Percentiles rank a stretch among this genome's conserved stretches.
Evolutionary conservation across 176 grass and related monocot species (phyloP).

Genomic region (Carex myosuroides): DNA sequence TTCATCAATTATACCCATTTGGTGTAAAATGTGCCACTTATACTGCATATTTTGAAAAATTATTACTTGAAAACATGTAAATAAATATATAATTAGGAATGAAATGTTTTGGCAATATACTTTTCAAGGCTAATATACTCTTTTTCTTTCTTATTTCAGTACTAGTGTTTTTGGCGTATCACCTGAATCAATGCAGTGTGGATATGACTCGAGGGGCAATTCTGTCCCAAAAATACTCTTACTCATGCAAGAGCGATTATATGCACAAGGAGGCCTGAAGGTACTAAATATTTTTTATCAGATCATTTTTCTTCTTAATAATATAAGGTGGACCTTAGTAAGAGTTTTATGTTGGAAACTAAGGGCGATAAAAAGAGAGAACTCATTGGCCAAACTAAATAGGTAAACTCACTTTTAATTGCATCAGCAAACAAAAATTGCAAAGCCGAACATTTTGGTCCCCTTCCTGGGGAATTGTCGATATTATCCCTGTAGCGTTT

Average conservation of each 20-base stretch:
- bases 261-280: conserved; percentile 70
- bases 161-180: conserved; percentile 70
- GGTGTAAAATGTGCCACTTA: background rate
- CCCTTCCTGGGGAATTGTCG: background rate
- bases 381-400: background rate
- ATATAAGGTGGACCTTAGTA: background rate
- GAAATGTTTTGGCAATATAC: background rate
- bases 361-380: background rate
- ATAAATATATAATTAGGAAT: background rate
- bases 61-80: background rate
- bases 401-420: background rate
- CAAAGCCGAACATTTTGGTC: background rate
- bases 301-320: background rate
- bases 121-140: background rate
- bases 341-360: background rate
- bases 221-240: conserved; percentile 86
- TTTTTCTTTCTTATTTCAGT: conserved; percentile 25
- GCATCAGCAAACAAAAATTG: background rate
- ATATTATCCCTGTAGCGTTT: background rate
- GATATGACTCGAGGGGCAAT: conserved; percentile 64
- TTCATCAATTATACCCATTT: background rate
- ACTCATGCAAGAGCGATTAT: conserved; percentile 59
- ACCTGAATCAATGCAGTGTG: conserved; percentile 79
- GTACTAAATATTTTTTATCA: conserved; percentile 15
- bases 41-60: background rate